Evolutionary conservation across 345 rosid genomes (phyloP).

Genomic region (Bretschneidera sinensis): DNA sequence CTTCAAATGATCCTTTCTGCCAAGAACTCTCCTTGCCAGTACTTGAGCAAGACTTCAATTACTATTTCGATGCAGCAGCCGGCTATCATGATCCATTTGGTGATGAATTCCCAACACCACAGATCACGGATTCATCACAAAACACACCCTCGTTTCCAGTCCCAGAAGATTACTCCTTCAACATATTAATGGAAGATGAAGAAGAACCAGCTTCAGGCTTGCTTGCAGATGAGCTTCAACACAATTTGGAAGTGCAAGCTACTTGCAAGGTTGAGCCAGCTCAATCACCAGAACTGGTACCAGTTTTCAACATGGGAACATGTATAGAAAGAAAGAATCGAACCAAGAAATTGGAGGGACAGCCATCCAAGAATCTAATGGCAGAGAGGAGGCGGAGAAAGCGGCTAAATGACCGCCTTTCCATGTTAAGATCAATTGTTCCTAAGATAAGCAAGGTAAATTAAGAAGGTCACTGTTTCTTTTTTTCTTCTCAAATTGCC

Average conservation of each 20-base stretch:
- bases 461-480: neutral
- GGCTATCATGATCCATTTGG: slow-evolving; percentile 25
- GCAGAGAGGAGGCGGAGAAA: slow-evolving; percentile 87
- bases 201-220: slow-evolving; percentile 25
- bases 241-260: slow-evolving; percentile 20
- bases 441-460: slow-evolving; percentile 92
- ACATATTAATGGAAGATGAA: slow-evolving; percentile 32
- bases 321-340: slow-evolving; percentile 28
- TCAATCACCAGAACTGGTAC: slow-evolving; percentile 32
- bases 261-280: slow-evolving; percentile 37
- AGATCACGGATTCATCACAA: slow-evolving; percentile 34
- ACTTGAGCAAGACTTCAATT: slow-evolving; percentile 31
- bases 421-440: slow-evolving; percentile 89
- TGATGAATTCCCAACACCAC: slow-evolving; percentile 30
- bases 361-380: slow-evolving; percentile 90
- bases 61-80: slow-evolving; percentile 25
- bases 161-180: slow-evolving; percentile 29
- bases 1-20: slow-evolving; percentile 25
- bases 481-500: neutral
- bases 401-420: slow-evolving; percentile 74
- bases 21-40: slow-evolving; percentile 19
- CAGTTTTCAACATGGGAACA: slow-evolving; percentile 28
- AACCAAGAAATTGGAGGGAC: slow-evolving; percentile 65
- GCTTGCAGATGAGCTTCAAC: slow-evolving; percentile 22
- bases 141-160: slow-evolving; percentile 33